Conservation (phyloP, 2,329 filamentous ascomycete species). For the Penicillium sp. region DNA sequence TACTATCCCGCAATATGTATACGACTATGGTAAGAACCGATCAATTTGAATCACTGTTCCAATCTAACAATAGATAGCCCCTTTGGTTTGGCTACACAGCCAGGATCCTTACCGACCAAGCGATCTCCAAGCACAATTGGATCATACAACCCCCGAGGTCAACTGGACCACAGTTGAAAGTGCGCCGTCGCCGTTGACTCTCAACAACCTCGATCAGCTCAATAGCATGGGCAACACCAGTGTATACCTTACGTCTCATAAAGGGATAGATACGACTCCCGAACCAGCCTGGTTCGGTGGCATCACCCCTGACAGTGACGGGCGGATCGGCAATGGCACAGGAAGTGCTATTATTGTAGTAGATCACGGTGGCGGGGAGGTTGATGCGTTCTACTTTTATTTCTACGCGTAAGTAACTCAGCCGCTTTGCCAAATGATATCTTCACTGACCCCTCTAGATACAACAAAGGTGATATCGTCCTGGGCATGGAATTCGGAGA, state of each 20-base stretch:
- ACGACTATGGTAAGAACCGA: slow-evolving; percentile 42
- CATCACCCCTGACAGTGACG: slow-evolving; percentile 49
- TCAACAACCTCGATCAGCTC: slow-evolving; percentile 48
- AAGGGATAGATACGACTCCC: slow-evolving; percentile 43
- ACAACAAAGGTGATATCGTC: slow-evolving; percentile 52
- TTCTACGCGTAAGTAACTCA: slow-evolving; percentile 52
- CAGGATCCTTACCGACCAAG: slow-evolving; percentile 49
- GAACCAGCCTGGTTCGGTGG: slow-evolving; percentile 51
- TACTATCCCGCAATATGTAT: slow-evolving; percentile 42
- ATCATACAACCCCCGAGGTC: slow-evolving; percentile 45
- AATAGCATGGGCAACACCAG: slow-evolving; percentile 45
- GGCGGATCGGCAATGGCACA: slow-evolving; percentile 49
- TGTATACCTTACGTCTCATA: slow-evolving; percentile 49
- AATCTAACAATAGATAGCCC: slow-evolving; percentile 36
- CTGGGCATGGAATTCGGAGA: slow-evolving; percentile 51
- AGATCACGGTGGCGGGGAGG: slow-evolving; percentile 50
- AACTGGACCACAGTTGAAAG: slow-evolving; percentile 40
- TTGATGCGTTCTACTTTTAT: slow-evolving; percentile 62
- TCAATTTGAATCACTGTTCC: background rate
- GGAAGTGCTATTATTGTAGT: slow-evolving; percentile 55
- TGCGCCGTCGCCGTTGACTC: slow-evolving; percentile 40
- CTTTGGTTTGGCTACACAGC: slow-evolving; percentile 49
- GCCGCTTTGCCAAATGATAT: background rate
- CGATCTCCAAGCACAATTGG: slow-evolving; percentile 46
- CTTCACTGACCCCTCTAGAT: slow-evolving; percentile 28